Base-by-base conservation (phyloP, 768 basidiomycete species). In the Trametopsis cervina region DNA sequence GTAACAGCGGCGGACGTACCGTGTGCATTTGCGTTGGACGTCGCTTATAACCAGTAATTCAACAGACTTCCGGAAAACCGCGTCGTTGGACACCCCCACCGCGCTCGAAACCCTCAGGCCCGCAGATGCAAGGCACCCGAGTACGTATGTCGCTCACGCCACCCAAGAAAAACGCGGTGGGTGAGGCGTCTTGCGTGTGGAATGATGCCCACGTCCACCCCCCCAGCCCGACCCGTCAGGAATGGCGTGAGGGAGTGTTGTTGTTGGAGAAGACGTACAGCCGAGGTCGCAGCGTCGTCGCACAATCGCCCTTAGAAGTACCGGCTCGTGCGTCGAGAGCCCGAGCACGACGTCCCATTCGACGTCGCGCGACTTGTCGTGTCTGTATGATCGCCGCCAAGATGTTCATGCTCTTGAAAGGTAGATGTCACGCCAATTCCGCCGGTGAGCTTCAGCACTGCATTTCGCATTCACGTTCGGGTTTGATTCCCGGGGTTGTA, bases 401-500 rank as follows among this genome's bases (percentile, higher is more conserved):
- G 73, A n/a, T n/a, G n/a, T n/a, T n/a, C n/a, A 82, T 72, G 22
- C 72, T 71, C n/a, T 83, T 57, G 60, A 79, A 83, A 0, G 80
- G 81, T n/a, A n/a, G n/a, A n/a, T 15, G 82, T 83, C n/a, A 83
- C 40, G 2, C 82, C 81, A 35, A 84, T 82, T 0, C 81, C 81
- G 20, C 79, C 81, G 1, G 78, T 79, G n/a, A 78, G 62, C n/a
- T n/a, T n/a, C n/a, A n/a, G n/a, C n/a, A n/a, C n/a, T n/a, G n/a
- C n/a, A n/a, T n/a, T n/a, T n/a, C n/a, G n/a, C n/a, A n/a, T n/a
- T n/a, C n/a, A n/a, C n/a, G n/a, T n/a, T n/a, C n/a, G n/a, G n/a
- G n/a, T n/a, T n/a, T n/a, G n/a, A n/a, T n/a, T n/a, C n/a, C n/a
- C n/a, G n/a, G n/a, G n/a, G n/a, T n/a, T n/a, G n/a, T n/a, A n/a